Evolutionary conservation across 2,329 filamentous ascomycete genomes (phyloP).

Genomic region (Cytospora piceicola): DNA sequence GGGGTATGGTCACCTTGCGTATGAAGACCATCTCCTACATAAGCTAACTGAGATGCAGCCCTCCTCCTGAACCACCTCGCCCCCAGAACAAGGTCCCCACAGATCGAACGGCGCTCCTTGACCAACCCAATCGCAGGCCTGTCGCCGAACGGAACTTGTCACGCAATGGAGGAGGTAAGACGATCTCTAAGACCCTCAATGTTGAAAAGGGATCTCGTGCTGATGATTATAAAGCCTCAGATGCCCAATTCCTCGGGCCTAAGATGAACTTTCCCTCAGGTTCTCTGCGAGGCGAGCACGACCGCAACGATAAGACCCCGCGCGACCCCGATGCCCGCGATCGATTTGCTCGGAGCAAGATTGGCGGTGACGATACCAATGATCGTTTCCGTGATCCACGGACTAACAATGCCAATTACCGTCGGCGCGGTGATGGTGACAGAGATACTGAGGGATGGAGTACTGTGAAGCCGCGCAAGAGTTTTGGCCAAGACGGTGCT

Average conservation of each 20-base stretch:
- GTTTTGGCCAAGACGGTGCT: conserved; percentile 71
- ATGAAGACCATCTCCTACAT: conserved; percentile 5
- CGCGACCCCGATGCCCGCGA: conserved; percentile 59
- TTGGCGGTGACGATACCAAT: conserved; percentile 53
- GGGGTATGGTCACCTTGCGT: conserved; percentile 64
- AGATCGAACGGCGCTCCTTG: conserved; percentile 51
- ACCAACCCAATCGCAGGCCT: conserved; percentile 56
- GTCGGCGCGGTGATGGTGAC: conserved; percentile 59
- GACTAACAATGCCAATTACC: conserved; percentile 46
- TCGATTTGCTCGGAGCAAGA: conserved; percentile 62
- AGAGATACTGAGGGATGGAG: conserved; percentile 75
- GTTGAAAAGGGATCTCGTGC: conserved; percentile 6
- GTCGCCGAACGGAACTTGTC: conserved; percentile 58
- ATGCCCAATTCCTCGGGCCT: conserved; percentile 85
- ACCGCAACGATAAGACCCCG: conserved; percentile 56
- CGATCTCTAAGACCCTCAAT: conserved; percentile 10
- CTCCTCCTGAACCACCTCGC: conserved; percentile 51
- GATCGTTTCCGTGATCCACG: conserved; percentile 55
- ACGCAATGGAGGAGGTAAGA: conserved; percentile 61
- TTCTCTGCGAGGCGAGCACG: conserved; percentile 55
- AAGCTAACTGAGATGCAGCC: conserved; percentile 40
- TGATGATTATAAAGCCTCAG: conserved; percentile 57
- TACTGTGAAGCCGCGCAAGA: conserved; percentile 73
- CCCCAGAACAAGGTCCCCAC: conserved; percentile 48
- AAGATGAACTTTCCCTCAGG: conserved; percentile 82